Percentiles rank a stretch among this genome's conserved stretches.
Conservation (phyloP, 345 rosid species). For the Xanthoceras sorbifolium region DNA sequence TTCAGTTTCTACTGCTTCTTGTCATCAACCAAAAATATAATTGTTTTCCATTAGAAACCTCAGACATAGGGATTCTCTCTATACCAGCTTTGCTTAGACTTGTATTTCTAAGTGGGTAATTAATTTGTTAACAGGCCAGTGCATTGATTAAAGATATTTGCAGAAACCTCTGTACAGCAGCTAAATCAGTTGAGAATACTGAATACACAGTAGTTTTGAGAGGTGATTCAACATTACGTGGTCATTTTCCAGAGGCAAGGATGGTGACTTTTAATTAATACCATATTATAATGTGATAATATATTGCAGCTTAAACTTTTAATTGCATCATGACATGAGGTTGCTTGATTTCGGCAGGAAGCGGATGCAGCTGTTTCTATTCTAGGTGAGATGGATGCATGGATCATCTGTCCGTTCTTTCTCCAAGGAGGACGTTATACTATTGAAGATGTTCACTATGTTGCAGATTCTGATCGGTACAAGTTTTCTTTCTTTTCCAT, state of each 20-base stretch:
- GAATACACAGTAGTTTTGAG: slow-evolving; percentile 84
- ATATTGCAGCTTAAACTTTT: slow-evolving; percentile 9
- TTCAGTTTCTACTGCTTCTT: slow-evolving; percentile 16
- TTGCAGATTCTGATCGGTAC: slow-evolving; percentile 86
- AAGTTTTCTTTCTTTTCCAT: background rate
- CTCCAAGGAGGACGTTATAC: slow-evolving; percentile 99
- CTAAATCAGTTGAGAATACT: slow-evolving; percentile 55
- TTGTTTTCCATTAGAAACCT: background rate
- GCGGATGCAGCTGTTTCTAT: slow-evolving; percentile 87
- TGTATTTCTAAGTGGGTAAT: slow-evolving; percentile 24
- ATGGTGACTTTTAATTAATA: slow-evolving; percentile 15
- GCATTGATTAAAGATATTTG: slow-evolving; percentile 72
- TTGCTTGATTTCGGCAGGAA: slow-evolving; percentile 53
- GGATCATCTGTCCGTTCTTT: slow-evolving; percentile 96
- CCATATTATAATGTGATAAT: background rate
- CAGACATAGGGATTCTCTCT: background rate
- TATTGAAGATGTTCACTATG: slow-evolving; percentile 83
- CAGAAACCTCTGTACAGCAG: slow-evolving; percentile 63
- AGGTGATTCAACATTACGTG: slow-evolving; percentile 97
- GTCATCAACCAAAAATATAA: background rate
- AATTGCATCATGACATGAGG: slow-evolving; percentile 11
- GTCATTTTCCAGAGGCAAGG: slow-evolving; percentile 95
- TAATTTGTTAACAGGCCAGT: slow-evolving; percentile 58
- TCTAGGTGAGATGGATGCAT: slow-evolving; percentile 89
- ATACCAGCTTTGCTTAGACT: background rate